Evolutionary conservation across 1,139 yeast species (phyloP).

Genomic region (Diutina catenulata): DNA sequence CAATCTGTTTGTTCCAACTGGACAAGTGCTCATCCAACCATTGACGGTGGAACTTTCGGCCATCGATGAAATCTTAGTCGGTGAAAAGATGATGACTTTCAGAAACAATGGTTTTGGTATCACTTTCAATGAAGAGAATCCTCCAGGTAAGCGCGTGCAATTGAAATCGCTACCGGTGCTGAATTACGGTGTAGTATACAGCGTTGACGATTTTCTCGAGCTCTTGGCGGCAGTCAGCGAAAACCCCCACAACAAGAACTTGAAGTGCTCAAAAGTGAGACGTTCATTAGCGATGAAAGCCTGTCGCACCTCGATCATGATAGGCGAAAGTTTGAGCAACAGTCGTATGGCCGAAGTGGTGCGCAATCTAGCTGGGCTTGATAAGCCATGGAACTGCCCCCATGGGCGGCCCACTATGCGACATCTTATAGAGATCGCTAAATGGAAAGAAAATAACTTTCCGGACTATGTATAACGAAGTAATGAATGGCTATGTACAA

Average conservation of each 20-base stretch:
- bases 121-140: slow-evolving; percentile 30
- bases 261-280: slow-evolving; percentile 69
- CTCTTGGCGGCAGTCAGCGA: slow-evolving; percentile 35
- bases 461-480: too few species aligned
- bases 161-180: slow-evolving; percentile 63
- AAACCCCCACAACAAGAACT: slow-evolving; percentile 6
- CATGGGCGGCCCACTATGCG: slow-evolving; percentile 97
- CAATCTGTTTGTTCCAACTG: neutral
- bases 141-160: slow-evolving; percentile 41
- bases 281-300: slow-evolving; percentile 90
- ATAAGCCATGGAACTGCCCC: slow-evolving; percentile 98
- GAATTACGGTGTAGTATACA: slow-evolving; percentile 53
- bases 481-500: too few species aligned
- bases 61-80: slow-evolving; percentile 63
- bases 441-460: slow-evolving; percentile 2
- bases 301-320: slow-evolving; percentile 87
- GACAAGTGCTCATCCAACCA: neutral
- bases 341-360: slow-evolving; percentile 61
- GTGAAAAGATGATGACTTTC: slow-evolving; percentile 46
- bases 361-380: slow-evolving; percentile 51
- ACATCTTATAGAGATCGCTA: slow-evolving; percentile 33
- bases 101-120: slow-evolving; percentile 68
- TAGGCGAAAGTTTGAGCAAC: slow-evolving; percentile 57
- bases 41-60: slow-evolving; percentile 13
- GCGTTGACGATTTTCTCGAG: slow-evolving; percentile 57